Evolutionary conservation across 176 grass and related monocot genomes (phyloP), one percentile per base, ranked within the genome.

Genomic region (Musa itinerans): DNA sequence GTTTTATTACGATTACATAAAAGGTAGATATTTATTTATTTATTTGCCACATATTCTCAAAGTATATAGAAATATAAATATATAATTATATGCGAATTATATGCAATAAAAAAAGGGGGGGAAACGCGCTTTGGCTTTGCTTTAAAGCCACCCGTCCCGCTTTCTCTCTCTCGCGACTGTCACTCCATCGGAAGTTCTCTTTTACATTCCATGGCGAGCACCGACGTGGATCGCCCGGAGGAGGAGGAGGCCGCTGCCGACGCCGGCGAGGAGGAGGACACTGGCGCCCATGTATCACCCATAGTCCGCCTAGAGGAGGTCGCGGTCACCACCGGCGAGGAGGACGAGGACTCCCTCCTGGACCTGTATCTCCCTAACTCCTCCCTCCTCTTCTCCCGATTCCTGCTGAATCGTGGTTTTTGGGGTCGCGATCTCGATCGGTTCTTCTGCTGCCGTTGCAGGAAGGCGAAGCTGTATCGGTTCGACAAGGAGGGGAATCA

Each of bases 391-490:
- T 9, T 57, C 23, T 59, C 3, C 34, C 53, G 19, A 19, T 12
- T 70, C 51, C 34, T 10, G 2, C 2, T 43, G 34, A 43, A 19
- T 51, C 43, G 34, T 20, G 9, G 19, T 29, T 15, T 17, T 75
- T 10, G 10, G 21, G 5, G 15, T 16, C 29, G 11, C 9, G 0
- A 11, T 26, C 29, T n/a, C 9, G 0, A n/a, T 27, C 4, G 16
- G 26, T 43, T 26, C 0, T 10, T 43, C 48, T 20, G 11, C 16
- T n/a, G 10, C 13, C n/a, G 52, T 65, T 20, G 6, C 20, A 77
- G 75, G 29, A 77, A 65, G 20, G 75, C 75, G 43, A 77, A 77
- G 75, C 75, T 77, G 10, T 77, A 77, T 21, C 75, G 75, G 49
- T 77, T 65, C 29, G 75, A 77, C 61, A 65, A 77, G 48, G 75